Conservation (phyloP, 768 basidiomycete species). For the Piloderma croceum region DNA sequence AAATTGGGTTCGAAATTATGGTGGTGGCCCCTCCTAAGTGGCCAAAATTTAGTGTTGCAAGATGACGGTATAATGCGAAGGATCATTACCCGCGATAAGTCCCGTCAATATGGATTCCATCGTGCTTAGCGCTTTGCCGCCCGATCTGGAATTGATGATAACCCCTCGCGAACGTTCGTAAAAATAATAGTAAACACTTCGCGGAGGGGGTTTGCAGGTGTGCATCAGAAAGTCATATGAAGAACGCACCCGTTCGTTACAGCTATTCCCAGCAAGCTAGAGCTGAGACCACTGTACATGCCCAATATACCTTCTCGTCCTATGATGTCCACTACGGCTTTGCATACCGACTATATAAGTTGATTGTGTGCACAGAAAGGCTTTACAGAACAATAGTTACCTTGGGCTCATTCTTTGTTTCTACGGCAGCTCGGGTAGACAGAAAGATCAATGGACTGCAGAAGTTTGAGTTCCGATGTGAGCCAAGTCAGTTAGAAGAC, state of each 20-base stretch:
- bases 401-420: conserved; percentile 73
- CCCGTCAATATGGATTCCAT: conserved; percentile 88
- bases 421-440: conserved; percentile 90
- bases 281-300: conserved; percentile 81
- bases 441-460: conserved; percentile 84
- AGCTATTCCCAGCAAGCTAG: conserved; percentile 85
- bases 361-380: conserved; percentile 37
- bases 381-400: conserved; percentile 31
- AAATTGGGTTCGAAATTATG: conserved; percentile 87
- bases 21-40: conserved; percentile 81
- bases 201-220: too few relatives aligned
- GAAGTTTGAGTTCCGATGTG: conserved; percentile 7
- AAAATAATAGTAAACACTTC: conserved; percentile 94
- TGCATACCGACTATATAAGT: too few relatives aligned
- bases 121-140: conserved; percentile 69
- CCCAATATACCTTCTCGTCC: conserved; percentile 80
- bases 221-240: background rate
- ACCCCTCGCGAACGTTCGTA: conserved; percentile 65
- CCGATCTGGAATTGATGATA: conserved; percentile 49
- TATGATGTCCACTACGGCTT: conserved; percentile 69
- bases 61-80: conserved; percentile 1
- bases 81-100: conserved; percentile 67
- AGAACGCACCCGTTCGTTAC: conserved; percentile 81
- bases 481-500: conserved; percentile 2
- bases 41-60: conserved; percentile 2